Conservation (phyloP, 2,329 filamentous ascomycete genomes). For the Dothideomycetes sp. region DNA sequence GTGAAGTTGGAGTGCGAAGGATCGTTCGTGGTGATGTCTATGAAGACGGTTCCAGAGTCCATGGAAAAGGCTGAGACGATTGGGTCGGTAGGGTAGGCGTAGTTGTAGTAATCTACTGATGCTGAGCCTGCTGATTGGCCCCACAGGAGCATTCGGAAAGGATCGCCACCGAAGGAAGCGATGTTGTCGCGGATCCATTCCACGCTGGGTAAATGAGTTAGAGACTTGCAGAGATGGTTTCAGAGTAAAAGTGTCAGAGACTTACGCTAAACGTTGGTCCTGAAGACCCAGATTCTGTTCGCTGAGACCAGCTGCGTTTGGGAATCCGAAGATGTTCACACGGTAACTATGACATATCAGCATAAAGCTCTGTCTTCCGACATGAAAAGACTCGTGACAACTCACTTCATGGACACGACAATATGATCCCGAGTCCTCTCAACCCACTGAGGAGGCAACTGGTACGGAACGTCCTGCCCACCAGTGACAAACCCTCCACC, state of each 20-base stretch:
- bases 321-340: conserved; percentile 36
- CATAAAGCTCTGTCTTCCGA: too few relatives aligned
- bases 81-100: conserved; percentile 40
- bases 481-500: conserved; percentile 40
- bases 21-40: conserved; percentile 22
- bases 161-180: conserved; percentile 41
- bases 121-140: conserved; percentile 23
- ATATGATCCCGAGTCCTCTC: conserved; percentile 28
- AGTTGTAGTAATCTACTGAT: conserved; percentile 35
- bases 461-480: conserved; percentile 37
- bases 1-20: conserved; percentile 29
- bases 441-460: conserved; percentile 38
- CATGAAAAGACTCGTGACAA: too few relatives aligned
- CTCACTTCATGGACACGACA: conserved; percentile 28
- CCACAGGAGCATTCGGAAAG: conserved; percentile 20
- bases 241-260: neutral
- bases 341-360: conserved; percentile 29
- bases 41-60: conserved; percentile 36
- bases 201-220: too few relatives aligned
- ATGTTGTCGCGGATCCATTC: conserved; percentile 47
- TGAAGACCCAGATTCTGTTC: conserved; percentile 42
- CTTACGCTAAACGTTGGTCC: conserved; percentile 40
- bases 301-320: conserved; percentile 24
- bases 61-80: conserved; percentile 41
- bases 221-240: neutral